Evolutionary conservation across 805 yeast genomes (phyloP).

Genomic region (Diddensiella caesifluorescens): DNA sequence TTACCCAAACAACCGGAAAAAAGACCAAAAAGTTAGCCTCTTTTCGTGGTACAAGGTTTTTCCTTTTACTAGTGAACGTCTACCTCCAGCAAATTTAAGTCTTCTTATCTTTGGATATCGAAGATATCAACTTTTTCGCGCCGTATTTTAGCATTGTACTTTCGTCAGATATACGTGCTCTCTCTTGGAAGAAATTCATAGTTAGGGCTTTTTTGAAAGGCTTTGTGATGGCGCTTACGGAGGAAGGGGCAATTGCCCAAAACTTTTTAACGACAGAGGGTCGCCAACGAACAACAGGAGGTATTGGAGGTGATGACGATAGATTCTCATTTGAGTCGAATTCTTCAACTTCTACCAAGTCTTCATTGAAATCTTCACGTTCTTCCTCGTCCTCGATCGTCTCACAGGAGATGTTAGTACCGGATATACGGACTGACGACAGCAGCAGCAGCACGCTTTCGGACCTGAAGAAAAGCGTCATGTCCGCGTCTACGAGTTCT

Average conservation of each 20-base stretch:
- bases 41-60: no score
- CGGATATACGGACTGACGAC: neutral
- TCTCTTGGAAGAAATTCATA: no score
- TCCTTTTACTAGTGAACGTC: no score
- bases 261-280: neutral
- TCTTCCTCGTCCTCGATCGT: conserved; percentile 2
- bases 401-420: neutral
- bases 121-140: no score
- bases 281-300: neutral
- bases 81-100: no score
- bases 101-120: no score
- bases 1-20: no score
- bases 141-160: no score
- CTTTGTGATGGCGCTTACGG: neutral
- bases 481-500: conserved; percentile 2
- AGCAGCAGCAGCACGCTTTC: neutral
- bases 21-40: no score
- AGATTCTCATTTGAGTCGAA: neutral
- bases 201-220: no score
- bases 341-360: neutral
- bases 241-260: neutral
- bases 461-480: neutral
- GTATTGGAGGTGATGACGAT: neutral
- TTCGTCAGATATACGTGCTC: no score
- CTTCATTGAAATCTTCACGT: conserved; percentile 2